These are phyloP conservation scores for Xylariales sp. DNA, from an alignment of 2,329 filamentous ascomycete species.

Conservation along the genomic window DNA sequence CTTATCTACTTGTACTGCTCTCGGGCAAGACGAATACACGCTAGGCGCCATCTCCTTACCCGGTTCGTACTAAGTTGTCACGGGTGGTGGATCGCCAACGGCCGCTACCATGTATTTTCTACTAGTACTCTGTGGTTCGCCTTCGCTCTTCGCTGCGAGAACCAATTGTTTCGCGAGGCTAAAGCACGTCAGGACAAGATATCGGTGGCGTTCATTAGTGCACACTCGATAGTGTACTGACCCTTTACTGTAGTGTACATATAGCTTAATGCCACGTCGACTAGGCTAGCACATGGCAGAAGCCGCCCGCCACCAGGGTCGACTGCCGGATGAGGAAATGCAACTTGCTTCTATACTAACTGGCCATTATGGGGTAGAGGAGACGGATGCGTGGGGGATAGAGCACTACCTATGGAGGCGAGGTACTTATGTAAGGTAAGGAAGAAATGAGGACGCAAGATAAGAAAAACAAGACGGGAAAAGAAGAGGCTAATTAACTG, in stretches of 20 bases:
- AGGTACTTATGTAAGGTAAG: too few species aligned
- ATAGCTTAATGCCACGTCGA: slow-evolving; percentile 11
- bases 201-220: not conserved
- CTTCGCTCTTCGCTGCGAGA: too few species aligned
- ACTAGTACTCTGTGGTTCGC: too few species aligned
- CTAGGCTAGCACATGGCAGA: slow-evolving; percentile 15
- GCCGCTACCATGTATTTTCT: not conserved
- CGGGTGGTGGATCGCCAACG: slow-evolving; percentile 6
- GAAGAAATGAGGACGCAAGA: too few species aligned
- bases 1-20: not conserved
- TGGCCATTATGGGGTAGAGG: slow-evolving; percentile 1
- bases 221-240: not conserved
- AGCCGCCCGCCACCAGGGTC: not conserved
- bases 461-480: too few species aligned
- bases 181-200: too few species aligned
- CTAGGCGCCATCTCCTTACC: not conserved
- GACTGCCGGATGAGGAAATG: not conserved
- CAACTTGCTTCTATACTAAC: not conserved
- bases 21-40: too few species aligned
- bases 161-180: too few species aligned
- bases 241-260: too few species aligned
- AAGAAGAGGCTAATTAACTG: too few species aligned
- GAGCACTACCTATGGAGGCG: too few species aligned
- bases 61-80: not conserved
- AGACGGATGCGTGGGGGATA: not conserved